Conservation (phyloP, 345 rosid species). For the Sisymbrium irio region DNA sequence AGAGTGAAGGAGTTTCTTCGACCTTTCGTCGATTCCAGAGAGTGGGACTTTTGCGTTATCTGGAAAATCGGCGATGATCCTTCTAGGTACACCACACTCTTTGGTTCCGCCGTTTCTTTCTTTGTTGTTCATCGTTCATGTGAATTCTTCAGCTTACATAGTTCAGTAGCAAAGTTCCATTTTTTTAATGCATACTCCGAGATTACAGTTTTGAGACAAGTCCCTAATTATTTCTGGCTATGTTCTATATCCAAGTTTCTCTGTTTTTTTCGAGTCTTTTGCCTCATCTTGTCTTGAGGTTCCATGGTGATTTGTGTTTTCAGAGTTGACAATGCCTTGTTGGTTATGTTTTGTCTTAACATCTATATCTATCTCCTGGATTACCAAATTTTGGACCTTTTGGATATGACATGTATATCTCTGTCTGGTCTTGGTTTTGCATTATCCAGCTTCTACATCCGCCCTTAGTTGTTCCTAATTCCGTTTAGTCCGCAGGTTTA, state of each 20-base stretch:
- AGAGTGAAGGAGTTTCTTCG: conserved; percentile 63
- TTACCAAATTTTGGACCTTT: background rate
- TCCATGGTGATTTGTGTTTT: background rate
- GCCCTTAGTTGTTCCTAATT: background rate
- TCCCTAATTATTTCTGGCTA: background rate
- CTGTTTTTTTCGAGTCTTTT: background rate
- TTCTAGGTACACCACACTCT: conserved; percentile 49
- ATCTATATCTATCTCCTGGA: background rate
- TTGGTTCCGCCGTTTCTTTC: background rate
- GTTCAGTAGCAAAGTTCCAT: background rate
- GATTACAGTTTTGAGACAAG: background rate
- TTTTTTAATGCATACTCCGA: background rate
- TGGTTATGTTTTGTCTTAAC: background rate
- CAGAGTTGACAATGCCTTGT: background rate
- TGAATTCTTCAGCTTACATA: background rate
- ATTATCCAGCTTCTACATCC: background rate
- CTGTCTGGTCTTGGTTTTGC: background rate
- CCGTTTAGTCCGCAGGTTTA: conserved; percentile 45
- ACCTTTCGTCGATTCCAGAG: conserved; percentile 58
- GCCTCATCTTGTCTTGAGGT: background rate
- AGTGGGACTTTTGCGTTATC: conserved; percentile 79
- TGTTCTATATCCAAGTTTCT: background rate
- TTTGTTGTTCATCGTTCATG: background rate
- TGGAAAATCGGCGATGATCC: conserved; percentile 88
- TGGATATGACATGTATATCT: background rate